phyloP scores from a whole-genome alignment of 148 eudicot genomes.

The Chenopodium berlandieri region DNA sequence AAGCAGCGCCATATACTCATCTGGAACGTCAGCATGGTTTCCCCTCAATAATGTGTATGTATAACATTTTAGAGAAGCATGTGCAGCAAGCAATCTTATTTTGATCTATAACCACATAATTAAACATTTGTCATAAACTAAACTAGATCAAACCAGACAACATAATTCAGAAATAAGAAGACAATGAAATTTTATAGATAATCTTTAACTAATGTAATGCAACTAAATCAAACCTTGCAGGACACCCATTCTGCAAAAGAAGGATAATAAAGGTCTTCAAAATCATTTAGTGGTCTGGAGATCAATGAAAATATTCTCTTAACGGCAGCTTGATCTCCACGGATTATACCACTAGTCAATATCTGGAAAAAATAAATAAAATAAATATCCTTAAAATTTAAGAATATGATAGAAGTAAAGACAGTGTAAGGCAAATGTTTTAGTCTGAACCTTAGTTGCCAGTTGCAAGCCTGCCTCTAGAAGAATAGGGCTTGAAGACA shows the following conservation, averaged over 20 bases:
- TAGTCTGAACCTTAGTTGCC: constrained; percentile 76
- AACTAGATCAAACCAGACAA: constrained; percentile 7
- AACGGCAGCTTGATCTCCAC: constrained; percentile 88
- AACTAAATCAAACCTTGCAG: constrained; percentile 62
- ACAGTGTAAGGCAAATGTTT: not conserved
- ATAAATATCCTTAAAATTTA: constrained; percentile 15
- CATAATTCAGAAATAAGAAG: constrained; percentile 9
- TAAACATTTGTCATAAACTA: not conserved
- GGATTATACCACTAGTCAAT: constrained; percentile 75
- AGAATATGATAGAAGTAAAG: constrained; percentile 4
- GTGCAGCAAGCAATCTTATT: constrained; percentile 88
- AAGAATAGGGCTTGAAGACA: constrained; percentile 81
- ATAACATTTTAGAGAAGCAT: constrained; percentile 96
- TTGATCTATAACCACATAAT: constrained; percentile 57
- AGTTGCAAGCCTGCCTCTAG: constrained; percentile 94
- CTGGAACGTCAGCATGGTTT: constrained; percentile 59
- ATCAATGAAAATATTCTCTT: constrained; percentile 87
- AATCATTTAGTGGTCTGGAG: constrained; percentile 81
- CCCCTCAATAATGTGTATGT: constrained; percentile 76
- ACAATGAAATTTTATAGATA: not conserved
- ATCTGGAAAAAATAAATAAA: constrained; percentile 48
- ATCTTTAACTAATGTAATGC: not conserved
- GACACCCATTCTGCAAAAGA: constrained; percentile 99
- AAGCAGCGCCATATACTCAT: constrained; percentile 73
- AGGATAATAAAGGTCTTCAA: constrained; percentile 92